Conservation (phyloP, 768 basidiomycete genomes). For the Tephrocybe sp. region DNA sequence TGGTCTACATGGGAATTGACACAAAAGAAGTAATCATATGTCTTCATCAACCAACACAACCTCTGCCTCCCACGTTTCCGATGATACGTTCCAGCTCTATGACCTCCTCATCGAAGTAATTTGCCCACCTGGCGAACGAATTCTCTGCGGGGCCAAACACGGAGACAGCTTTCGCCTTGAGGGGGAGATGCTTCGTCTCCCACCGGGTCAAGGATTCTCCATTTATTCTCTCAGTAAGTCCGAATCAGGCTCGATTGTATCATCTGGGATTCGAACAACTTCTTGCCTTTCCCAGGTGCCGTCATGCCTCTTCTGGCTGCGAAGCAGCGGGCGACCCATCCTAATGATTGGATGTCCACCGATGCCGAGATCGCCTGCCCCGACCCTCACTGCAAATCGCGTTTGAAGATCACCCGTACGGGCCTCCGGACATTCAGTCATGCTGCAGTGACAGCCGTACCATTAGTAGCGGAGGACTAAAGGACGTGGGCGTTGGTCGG, state of each 20-base stretch:
- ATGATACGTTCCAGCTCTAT: slow-evolving; percentile 55
- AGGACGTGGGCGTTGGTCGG: not conserved
- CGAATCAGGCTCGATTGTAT: not conserved
- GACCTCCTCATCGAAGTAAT: slow-evolving; percentile 64
- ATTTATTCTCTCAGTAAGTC: slow-evolving; percentile 60
- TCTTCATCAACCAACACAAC: not conserved
- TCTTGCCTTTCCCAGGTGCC: slow-evolving; percentile 39
- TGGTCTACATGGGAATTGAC: no score
- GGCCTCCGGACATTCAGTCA: slow-evolving; percentile 53
- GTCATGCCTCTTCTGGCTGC: slow-evolving; percentile 67
- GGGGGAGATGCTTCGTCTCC: slow-evolving; percentile 63
- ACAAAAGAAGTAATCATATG: no score
- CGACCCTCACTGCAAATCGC: slow-evolving; percentile 62
- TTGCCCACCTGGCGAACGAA: slow-evolving; percentile 53
- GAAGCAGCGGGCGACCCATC: slow-evolving; percentile 55
- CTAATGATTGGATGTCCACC: slow-evolving; percentile 67
- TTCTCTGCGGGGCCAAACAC: slow-evolving; percentile 61
- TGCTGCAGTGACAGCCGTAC: slow-evolving; percentile 51
- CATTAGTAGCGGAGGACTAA: slow-evolving; percentile 15
- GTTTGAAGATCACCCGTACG: slow-evolving; percentile 48
- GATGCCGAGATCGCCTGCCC: slow-evolving; percentile 66
- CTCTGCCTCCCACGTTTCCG: no score
- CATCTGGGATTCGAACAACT: not conserved
- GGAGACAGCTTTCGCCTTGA: slow-evolving; percentile 63
- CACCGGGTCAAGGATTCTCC: slow-evolving; percentile 62